Evolutionary conservation across 345 rosid species (phyloP).

Genomic region (Moricandia arvensis): DNA sequence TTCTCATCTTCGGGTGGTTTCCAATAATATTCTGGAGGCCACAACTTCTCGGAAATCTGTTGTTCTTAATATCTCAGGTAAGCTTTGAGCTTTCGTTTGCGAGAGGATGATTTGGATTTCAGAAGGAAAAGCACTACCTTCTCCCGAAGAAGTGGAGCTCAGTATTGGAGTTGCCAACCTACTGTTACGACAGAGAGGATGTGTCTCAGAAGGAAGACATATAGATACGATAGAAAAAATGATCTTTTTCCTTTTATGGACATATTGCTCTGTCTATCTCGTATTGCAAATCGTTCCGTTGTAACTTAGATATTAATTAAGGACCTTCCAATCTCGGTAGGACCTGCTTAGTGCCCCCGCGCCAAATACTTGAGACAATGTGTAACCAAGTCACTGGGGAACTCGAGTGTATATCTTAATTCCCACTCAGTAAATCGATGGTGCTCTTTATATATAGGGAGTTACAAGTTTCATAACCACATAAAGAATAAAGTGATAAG

Average conservation of each 20-base stretch:
- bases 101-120: slow-evolving; percentile 46
- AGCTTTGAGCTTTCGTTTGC: slow-evolving; percentile 29
- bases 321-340: slow-evolving; percentile 7
- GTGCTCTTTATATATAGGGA: too few species aligned
- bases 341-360: slow-evolving; percentile 20
- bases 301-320: slow-evolving; percentile 24
- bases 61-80: slow-evolving; percentile 27
- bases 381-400: too few species aligned
- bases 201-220: slow-evolving; percentile 41
- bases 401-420: too few species aligned
- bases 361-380: too few species aligned
- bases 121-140: slow-evolving; percentile 65
- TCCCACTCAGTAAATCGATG: too few species aligned
- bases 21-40: background rate
- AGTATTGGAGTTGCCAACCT: slow-evolving; percentile 45
- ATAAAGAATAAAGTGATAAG: too few species aligned
- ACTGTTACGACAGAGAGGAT: slow-evolving; percentile 43
- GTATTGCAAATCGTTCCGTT: slow-evolving; percentile 4
- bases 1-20: slow-evolving; percentile 30
- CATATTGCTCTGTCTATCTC: slow-evolving; percentile 21
- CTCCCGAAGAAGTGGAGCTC: slow-evolving; percentile 56
- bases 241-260: slow-evolving; percentile 25
- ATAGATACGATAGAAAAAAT: slow-evolving; percentile 9
- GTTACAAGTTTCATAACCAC: too few species aligned
- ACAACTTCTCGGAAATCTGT: slow-evolving; percentile 8